Conservation (phyloP, 495 filamentous ascomycete genomes). For the Neurospora africana region DNA sequence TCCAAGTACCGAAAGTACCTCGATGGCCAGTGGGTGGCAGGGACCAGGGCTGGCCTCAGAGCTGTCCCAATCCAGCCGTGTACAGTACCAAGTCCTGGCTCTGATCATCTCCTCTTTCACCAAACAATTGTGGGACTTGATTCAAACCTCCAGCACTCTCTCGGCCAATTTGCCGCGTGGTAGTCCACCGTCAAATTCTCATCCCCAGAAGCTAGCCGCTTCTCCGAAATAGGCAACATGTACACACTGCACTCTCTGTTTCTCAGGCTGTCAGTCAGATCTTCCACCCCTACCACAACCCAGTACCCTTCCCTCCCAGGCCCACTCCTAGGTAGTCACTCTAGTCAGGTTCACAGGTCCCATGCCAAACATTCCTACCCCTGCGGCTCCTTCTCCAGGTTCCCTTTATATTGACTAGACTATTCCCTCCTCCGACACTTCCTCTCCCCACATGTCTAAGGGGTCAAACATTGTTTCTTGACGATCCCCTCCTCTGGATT, state of each 20-base stretch:
- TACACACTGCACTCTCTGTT: neutral
- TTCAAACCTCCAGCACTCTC: neutral
- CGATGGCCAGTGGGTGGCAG: neutral
- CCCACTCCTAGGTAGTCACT: conserved; percentile 7
- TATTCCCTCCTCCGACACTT: conserved; percentile 12
- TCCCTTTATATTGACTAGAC: conserved; percentile 18
- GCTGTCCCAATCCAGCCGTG: neutral
- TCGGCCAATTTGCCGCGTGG: neutral
- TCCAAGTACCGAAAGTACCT: neutral
- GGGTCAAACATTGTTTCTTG: conserved; percentile 1
- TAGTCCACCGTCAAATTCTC: neutral
- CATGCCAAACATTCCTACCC: conserved; percentile 12
- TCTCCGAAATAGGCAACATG: neutral
- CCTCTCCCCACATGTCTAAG: conserved; percentile 13
- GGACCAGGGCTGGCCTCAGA: neutral
- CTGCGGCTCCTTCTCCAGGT: conserved; percentile 7
- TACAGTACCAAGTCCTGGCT: neutral
- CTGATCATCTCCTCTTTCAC: neutral
- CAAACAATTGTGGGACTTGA: neutral
- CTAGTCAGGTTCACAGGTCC: neutral
- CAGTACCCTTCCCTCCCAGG: neutral
- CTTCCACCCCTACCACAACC: neutral
- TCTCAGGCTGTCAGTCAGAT: neutral
- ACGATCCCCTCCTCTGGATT: conserved; percentile 5
- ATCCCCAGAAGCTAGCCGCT: neutral